A percentile compares a stretch with the other conserved stretches of the same genome.
Conservation (phyloP, 345 rosid species). For the Turnera subulata region DNA sequence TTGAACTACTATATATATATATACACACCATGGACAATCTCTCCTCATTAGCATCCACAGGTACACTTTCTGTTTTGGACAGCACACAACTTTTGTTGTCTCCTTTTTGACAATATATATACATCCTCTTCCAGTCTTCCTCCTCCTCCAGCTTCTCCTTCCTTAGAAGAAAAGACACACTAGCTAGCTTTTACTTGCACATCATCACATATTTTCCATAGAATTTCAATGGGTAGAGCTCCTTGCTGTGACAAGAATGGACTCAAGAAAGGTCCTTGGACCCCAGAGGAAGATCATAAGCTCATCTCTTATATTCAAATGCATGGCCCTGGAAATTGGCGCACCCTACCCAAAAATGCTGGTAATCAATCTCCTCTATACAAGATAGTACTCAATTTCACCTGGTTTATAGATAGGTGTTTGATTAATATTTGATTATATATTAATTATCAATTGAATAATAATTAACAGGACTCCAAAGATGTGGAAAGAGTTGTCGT, state of each 20-base stretch:
- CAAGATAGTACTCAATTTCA: no score
- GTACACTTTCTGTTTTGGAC: neutral
- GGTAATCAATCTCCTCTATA: no score
- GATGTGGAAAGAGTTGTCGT: slow-evolving; percentile 98
- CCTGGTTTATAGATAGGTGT: no score
- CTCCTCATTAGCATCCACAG: neutral
- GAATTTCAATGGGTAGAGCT: slow-evolving; percentile 25
- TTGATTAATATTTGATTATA: no score
- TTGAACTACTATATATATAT: slow-evolving; percentile 2
- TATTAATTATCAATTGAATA: neutral
- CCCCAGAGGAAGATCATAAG: slow-evolving; percentile 28
- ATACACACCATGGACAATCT: neutral
- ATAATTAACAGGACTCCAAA: slow-evolving; percentile 64
- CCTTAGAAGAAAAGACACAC: no score
- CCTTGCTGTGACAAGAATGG: slow-evolving; percentile 37
- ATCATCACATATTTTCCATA: no score
- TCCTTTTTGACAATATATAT: neutral
- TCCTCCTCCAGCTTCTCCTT: no score
- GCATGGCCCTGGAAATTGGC: slow-evolving; percentile 33
- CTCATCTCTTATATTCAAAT: slow-evolving; percentile 21
- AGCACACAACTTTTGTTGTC: neutral
- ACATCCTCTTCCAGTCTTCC: no score
- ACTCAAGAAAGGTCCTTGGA: slow-evolving; percentile 35
- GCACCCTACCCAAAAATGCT: slow-evolving; percentile 31
- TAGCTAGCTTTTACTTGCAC: no score